Conservation (phyloP, 495 filamentous ascomycete species). For the Podospora comata region DNA sequence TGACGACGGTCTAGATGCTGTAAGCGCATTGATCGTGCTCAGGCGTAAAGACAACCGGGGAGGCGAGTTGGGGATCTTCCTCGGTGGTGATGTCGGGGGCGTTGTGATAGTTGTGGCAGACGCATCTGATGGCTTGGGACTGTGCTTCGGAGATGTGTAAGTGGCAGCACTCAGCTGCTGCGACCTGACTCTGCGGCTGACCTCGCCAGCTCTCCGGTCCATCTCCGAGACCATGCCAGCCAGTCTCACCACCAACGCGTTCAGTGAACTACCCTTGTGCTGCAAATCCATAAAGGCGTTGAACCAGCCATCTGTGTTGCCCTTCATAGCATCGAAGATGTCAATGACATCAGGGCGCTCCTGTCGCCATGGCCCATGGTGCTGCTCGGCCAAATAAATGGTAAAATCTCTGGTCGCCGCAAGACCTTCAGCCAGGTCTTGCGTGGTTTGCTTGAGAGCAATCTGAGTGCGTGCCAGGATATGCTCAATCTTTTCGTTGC, state of each 20-base stretch:
- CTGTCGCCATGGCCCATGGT: conserved; percentile 55
- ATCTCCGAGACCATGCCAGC: conserved; percentile 69
- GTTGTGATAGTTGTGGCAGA: conserved; percentile 30
- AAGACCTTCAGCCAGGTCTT: conserved; percentile 75
- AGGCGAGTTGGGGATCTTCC: conserved; percentile 28
- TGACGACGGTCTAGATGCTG: conserved; percentile 11
- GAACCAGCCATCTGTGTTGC: conserved; percentile 84
- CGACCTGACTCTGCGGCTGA: conserved; percentile 62
- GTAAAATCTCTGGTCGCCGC: conserved; percentile 73
- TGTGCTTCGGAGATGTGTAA: conserved; percentile 28
- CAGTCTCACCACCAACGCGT: conserved; percentile 60
- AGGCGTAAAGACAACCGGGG: conserved; percentile 35
- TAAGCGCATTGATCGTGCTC: conserved; percentile 25
- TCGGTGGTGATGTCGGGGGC: conserved; percentile 27
- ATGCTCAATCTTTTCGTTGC: conserved; percentile 89
- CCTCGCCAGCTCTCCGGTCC: conserved; percentile 68
- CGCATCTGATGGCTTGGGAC: conserved; percentile 27
- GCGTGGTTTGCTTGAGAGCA: conserved; percentile 68
- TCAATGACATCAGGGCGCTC: conserved; percentile 52
- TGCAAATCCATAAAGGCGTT: conserved; percentile 68
- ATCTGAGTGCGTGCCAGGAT: conserved; percentile 73
- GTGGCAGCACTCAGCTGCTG: conserved; percentile 25
- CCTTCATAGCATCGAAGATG: conserved; percentile 76
- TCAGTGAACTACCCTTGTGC: conserved; percentile 59
- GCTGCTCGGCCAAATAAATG: conserved; percentile 64